Evolutionary conservation across 2,329 filamentous ascomycete species (phyloP).

Genomic region (Rhynchosporium agropyri): DNA sequence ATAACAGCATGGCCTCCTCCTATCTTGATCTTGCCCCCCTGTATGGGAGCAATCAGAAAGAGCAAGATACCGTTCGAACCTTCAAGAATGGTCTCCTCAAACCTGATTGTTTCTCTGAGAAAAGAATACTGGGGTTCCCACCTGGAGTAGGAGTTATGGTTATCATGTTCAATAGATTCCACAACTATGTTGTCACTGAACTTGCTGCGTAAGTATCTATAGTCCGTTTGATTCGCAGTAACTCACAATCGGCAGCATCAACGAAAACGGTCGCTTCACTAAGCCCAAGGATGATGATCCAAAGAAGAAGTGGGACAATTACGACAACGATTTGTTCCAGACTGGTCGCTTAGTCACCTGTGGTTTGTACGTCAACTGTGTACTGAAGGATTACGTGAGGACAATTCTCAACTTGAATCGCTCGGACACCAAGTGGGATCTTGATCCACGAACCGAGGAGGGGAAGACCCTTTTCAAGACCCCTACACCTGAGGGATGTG

Average conservation of each 20-base stretch:
- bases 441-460: conserved; percentile 74
- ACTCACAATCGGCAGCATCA: conserved; percentile 57
- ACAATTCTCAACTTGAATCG: conserved; percentile 53
- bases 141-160: conserved; percentile 72
- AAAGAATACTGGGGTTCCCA: conserved; percentile 69
- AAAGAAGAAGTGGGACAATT: conserved; percentile 61
- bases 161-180: conserved; percentile 73
- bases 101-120: conserved; percentile 71
- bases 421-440: conserved; percentile 54
- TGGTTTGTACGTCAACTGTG: conserved; percentile 79
- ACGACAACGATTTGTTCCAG: conserved; percentile 79
- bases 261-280: conserved; percentile 78
- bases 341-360: conserved; percentile 75
- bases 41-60: conserved; percentile 64
- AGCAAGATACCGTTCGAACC: conserved; percentile 56
- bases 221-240: not conserved
- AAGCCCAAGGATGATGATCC: conserved; percentile 60
- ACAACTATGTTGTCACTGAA: conserved; percentile 82
- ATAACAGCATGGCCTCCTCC: conserved; percentile 68
- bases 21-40: conserved; percentile 75
- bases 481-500: conserved; percentile 69
- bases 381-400: conserved; percentile 75
- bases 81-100: conserved; percentile 74
- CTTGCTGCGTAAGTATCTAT: conserved; percentile 56
- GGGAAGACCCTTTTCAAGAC: conserved; percentile 51